phyloP scores from a whole-genome alignment of 2,329 filamentous ascomycete species.

The Phaeosphaeriaceae sp. region DNA sequence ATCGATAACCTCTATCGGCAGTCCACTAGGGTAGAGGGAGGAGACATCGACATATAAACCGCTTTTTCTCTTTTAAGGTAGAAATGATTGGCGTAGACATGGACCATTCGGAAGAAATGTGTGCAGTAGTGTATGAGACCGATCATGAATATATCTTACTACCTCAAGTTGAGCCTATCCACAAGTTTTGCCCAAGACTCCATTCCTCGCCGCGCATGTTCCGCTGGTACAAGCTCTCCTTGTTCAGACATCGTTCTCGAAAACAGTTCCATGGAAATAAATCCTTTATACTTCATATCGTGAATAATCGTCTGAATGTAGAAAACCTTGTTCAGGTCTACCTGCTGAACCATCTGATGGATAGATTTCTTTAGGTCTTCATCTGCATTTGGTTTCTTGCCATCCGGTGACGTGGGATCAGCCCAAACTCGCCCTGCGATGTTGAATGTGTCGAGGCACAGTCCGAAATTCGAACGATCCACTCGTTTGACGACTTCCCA shows the following conservation, averaged over 20 bases:
- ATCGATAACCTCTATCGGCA: not conserved
- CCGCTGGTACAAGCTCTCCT: slow-evolving; percentile 3
- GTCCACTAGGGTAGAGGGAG: not conserved
- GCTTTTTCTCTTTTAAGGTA: not conserved
- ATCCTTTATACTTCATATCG: slow-evolving; percentile 7
- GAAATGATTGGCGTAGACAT: not conserved
- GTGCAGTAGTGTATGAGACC: not conserved
- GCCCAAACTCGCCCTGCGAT: slow-evolving; percentile 1
- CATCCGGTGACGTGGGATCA: slow-evolving; percentile 1
- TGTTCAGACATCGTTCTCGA: slow-evolving; percentile 10
- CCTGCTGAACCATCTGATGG: not conserved
- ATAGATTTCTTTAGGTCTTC: slow-evolving; percentile 6
- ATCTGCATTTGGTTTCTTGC: slow-evolving; percentile 9
- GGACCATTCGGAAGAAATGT: not conserved
- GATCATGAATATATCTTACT: not conserved
- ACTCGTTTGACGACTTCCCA: slow-evolving; percentile 3
- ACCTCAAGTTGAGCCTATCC: not conserved
- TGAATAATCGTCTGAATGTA: slow-evolving; percentile 10
- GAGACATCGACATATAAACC: not conserved
- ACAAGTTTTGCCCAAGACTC: slow-evolving; percentile 6
- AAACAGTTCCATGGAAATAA: slow-evolving; percentile 11
- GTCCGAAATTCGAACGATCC: slow-evolving; percentile 6
- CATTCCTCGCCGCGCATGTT: slow-evolving; percentile 7
- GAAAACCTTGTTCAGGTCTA: slow-evolving; percentile 6
- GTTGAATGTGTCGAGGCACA: slow-evolving; percentile 9